phyloP scores from a whole-genome alignment of 805 yeast genomes.

The Kodamaea laetipori region DNA sequence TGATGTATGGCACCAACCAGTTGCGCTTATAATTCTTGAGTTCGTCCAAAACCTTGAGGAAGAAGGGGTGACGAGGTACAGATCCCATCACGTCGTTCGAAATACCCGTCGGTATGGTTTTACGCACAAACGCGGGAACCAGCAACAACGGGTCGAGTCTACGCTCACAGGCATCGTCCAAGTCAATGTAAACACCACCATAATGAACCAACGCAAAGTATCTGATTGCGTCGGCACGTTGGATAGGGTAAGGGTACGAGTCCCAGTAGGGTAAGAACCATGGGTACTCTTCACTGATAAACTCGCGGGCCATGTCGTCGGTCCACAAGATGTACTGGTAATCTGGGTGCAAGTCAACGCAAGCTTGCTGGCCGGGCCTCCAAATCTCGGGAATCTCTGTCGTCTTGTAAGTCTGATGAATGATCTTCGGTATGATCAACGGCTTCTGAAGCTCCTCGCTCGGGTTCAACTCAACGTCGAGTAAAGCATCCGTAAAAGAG shows the following conservation, averaged over 20 bases:
- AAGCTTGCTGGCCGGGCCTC: conserved; percentile 74
- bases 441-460: conserved; percentile 47
- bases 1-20: conserved; percentile 84
- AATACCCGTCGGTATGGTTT: conserved; percentile 87
- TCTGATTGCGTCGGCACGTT: conserved; percentile 88
- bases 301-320: conserved; percentile 76
- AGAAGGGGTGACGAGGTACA: conserved; percentile 84
- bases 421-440: conserved; percentile 78
- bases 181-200: conserved; percentile 89
- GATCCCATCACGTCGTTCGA: conserved; percentile 94
- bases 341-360: conserved; percentile 81
- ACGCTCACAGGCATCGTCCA: conserved; percentile 86
- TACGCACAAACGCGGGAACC: conserved; percentile 83
- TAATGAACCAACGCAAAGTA: conserved; percentile 80
- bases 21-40: conserved; percentile 61
- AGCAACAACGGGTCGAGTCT: conserved; percentile 77
- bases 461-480: conserved; percentile 64
- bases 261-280: conserved; percentile 87
- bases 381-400: conserved; percentile 77
- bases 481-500: conserved; percentile 61
- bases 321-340: conserved; percentile 91
- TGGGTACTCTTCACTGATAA: conserved; percentile 75
- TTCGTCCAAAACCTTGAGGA: conserved; percentile 65
- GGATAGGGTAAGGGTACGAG: conserved; percentile 74
- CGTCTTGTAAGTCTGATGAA: conserved; percentile 91